These are phyloP conservation scores for Onygenales sp. DNA, from an alignment of 2,329 filamentous ascomycete species.

Conservation along the genomic window DNA sequence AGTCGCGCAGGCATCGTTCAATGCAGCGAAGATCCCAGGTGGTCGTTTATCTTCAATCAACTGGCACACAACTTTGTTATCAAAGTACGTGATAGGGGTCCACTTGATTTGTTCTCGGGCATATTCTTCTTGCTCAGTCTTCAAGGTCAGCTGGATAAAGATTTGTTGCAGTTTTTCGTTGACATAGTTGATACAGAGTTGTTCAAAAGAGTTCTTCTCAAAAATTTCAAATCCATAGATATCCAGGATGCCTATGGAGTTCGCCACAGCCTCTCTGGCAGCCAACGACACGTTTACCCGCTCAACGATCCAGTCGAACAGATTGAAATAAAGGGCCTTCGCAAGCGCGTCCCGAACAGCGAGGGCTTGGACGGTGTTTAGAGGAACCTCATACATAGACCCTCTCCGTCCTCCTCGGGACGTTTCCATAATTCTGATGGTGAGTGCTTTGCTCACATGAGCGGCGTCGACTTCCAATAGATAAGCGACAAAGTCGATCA, in stretches of 20 bases:
- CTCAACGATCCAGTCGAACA: slow-evolving; percentile 97
- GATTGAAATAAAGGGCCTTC: slow-evolving; percentile 93
- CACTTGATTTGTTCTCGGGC: slow-evolving; percentile 92
- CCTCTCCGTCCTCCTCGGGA: slow-evolving; percentile 56
- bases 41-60: slow-evolving; percentile 87
- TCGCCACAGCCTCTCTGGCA: slow-evolving; percentile 63
- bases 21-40: slow-evolving; percentile 82
- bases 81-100: slow-evolving; percentile 98
- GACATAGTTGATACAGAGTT: slow-evolving; percentile 99
- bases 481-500: slow-evolving; percentile 91
- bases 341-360: slow-evolving; percentile 84
- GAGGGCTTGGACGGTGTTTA: slow-evolving; percentile 77
- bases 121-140: slow-evolving; percentile 97
- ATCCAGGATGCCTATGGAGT: slow-evolving; percentile 93
- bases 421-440: slow-evolving; percentile 73
- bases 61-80: slow-evolving; percentile 98
- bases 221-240: slow-evolving; percentile 99
- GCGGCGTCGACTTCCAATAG: slow-evolving; percentile 77
- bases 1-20: slow-evolving; percentile 98
- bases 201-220: slow-evolving; percentile 97
- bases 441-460: slow-evolving; percentile 77
- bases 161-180: slow-evolving; percentile 99
- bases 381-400: slow-evolving; percentile 62
- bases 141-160: slow-evolving; percentile 94
- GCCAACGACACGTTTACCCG: slow-evolving; percentile 83